These are phyloP conservation scores for Mortierella sp. DNA, from an alignment of 371 early-diverging fungal species.

Conservation along the genomic window DNA sequence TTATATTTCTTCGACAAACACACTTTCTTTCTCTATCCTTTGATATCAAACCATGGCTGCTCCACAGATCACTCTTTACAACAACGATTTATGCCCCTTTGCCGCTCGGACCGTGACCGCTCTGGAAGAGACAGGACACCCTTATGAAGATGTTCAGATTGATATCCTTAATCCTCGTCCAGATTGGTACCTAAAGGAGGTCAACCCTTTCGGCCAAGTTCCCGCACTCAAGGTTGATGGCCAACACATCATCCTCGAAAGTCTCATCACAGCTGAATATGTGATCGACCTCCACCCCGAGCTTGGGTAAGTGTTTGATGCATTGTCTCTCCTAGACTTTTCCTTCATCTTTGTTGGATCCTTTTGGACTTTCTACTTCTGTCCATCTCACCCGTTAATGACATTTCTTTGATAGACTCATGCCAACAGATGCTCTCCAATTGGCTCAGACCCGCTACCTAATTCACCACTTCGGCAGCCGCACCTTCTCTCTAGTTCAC, in stretches of 20 bases:
- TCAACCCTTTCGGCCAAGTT: conserved; percentile 4
- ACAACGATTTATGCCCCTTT: neutral
- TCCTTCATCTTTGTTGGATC: no score
- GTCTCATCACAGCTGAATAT: no score
- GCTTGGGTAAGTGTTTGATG: conserved; percentile 1
- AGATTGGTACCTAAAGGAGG: conserved; percentile 9
- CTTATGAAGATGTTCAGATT: neutral
- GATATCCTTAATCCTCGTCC: neutral
- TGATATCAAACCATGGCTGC: conserved; percentile 3
- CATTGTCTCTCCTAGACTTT: neutral
- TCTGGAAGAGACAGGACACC: neutral
- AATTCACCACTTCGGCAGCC: conserved; percentile 31
- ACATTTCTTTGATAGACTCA: conserved; percentile 14
- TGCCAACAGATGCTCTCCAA: conserved; percentile 25
- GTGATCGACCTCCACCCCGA: no score
- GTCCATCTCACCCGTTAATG: no score
- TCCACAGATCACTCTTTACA: conserved; percentile 1
- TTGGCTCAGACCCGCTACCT: conserved; percentile 31
- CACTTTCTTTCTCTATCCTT: neutral
- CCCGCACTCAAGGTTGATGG: neutral
- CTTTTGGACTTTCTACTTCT: no score
- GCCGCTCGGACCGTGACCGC: neutral
- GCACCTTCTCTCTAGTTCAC: conserved; percentile 11
- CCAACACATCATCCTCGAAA: neutral
- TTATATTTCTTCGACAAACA: neutral